Conservation (phyloP, 176 grass and related monocot genomes). For the Elaeis guineensis region DNA sequence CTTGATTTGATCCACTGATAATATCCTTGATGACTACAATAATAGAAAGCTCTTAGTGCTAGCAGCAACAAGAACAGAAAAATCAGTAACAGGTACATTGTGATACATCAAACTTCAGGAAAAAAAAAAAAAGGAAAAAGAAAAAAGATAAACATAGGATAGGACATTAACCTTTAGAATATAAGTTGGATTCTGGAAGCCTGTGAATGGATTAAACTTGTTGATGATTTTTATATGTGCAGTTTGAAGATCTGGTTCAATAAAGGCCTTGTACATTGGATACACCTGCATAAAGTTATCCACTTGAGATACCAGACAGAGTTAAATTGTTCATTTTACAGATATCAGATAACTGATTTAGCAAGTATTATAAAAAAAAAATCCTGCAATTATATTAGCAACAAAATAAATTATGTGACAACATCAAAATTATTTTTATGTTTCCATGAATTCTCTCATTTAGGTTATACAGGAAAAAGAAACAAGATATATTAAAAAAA, state of each 20-base stretch:
- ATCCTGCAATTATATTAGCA: too few relatives aligned
- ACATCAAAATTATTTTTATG: too few relatives aligned
- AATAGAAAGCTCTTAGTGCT: conserved; percentile 8
- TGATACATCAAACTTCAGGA: background rate
- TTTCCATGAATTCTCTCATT: too few relatives aligned
- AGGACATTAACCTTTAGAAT: conserved; percentile 62
- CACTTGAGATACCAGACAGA: too few relatives aligned
- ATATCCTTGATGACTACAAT: conserved; percentile 55
- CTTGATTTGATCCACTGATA: conserved; percentile 78
- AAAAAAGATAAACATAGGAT: conserved; percentile 4
- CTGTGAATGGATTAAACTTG: conserved; percentile 77
- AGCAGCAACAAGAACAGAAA: background rate
- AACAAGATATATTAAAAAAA: conserved; percentile 15
- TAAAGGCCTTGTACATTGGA: conserved; percentile 99
- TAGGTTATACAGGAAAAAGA: too few relatives aligned
- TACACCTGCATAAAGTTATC: conserved; percentile 56
- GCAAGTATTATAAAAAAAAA: too few relatives aligned
- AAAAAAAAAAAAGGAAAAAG: background rate
- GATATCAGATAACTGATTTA: too few relatives aligned
- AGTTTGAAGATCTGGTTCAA: conserved; percentile 84
- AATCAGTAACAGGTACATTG: background rate
- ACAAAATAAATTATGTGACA: too few relatives aligned
- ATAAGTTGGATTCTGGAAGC: conserved; percentile 97
- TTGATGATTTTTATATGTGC: conserved; percentile 95
- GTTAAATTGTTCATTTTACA: too few relatives aligned